These are phyloP conservation scores for Lycium barbarum DNA, from an alignment of 257 asterid species.

Conservation along the genomic window DNA sequence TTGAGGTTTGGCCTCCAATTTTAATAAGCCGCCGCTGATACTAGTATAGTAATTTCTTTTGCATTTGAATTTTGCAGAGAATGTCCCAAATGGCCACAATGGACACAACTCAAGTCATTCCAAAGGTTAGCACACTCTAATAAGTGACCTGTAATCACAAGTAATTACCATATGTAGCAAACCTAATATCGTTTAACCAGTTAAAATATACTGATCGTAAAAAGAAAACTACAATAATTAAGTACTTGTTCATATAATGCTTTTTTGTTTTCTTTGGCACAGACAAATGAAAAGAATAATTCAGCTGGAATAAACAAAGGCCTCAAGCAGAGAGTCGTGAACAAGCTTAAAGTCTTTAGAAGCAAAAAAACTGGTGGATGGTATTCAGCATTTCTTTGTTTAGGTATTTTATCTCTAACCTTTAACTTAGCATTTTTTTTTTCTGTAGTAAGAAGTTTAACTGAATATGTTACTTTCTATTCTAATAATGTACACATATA, in stretches of 20 bases:
- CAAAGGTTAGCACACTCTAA: constrained; percentile 29
- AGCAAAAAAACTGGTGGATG: constrained; percentile 61
- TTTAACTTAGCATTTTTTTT: too few relatives aligned
- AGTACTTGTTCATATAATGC: not conserved
- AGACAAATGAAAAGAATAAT: constrained; percentile 4
- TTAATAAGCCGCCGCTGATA: too few relatives aligned
- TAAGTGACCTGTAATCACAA: too few relatives aligned
- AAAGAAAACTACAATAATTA: not conserved
- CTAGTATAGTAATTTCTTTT: not conserved
- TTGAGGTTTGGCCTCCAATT: too few relatives aligned
- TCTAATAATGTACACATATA: too few relatives aligned
- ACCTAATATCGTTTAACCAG: too few relatives aligned
- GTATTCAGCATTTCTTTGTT: constrained; percentile 58
- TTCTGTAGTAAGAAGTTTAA: too few relatives aligned
- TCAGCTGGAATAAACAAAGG: not conserved
- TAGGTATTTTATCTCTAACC: constrained; percentile 50
- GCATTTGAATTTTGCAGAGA: constrained; percentile 47
- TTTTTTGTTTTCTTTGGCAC: not conserved
- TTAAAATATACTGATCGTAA: not conserved
- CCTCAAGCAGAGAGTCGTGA: not conserved
- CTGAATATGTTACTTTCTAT: too few relatives aligned
- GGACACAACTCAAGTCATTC: constrained; percentile 40
- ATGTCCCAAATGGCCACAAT: constrained; percentile 50
- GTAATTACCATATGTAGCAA: too few relatives aligned
- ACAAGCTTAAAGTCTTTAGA: constrained; percentile 8